phyloP scores from a whole-genome alignment of 179 eudicot species.

The Silene vulgaris region DNA sequence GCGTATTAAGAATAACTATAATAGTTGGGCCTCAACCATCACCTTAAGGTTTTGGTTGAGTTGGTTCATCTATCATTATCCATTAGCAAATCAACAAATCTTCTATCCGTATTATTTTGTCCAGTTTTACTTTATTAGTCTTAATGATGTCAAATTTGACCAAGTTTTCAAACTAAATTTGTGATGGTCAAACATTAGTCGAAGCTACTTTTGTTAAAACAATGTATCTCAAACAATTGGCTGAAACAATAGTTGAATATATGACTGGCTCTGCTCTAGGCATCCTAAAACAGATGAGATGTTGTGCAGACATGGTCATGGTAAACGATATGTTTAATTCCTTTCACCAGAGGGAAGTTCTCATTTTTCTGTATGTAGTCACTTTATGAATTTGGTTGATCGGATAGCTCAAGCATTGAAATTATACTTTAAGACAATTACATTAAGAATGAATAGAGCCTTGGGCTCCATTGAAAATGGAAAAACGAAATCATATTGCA shows the following conservation, averaged over 20 bases:
- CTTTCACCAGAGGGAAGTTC: not conserved
- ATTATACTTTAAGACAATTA: not conserved
- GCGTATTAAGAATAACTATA: no score
- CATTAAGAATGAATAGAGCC: not conserved
- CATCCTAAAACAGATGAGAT: not conserved
- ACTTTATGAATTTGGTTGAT: not conserved
- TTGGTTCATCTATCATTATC: no score
- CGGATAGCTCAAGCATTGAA: not conserved
- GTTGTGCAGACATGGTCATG: not conserved
- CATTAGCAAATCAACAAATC: not conserved
- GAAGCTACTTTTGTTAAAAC: not conserved
- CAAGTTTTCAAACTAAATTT: not conserved
- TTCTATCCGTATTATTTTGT: not conserved
- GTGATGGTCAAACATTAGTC: not conserved
- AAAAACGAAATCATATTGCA: not conserved
- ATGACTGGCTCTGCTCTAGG: not conserved
- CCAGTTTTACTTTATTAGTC: not conserved
- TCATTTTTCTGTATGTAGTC: not conserved
- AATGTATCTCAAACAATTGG: not conserved
- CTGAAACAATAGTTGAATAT: not conserved
- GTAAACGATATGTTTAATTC: not conserved
- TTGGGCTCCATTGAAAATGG: not conserved
- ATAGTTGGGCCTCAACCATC: no score
- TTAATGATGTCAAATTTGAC: not conserved
- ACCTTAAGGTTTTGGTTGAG: no score